Evolutionary conservation across 768 basidiomycete genomes (phyloP), one percentile per base, ranked within the genome.

Genomic region (Boletus patriciae): DNA sequence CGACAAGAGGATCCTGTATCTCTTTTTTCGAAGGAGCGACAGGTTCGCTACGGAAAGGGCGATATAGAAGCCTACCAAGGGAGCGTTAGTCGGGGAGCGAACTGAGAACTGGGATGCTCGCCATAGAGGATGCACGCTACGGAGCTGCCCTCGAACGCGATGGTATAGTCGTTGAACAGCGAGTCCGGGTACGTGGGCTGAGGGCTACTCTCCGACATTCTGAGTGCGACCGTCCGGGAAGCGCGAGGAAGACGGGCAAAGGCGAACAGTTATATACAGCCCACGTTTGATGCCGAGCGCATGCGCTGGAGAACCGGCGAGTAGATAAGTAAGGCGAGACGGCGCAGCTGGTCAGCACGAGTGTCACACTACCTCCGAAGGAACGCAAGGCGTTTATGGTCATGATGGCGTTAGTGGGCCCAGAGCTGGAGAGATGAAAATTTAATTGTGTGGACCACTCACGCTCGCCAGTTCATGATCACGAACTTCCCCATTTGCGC

Each of bases 111-210:
- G 29, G 21, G 9, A 40, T 27, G 21, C 23, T 40, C 53, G 48
- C 66, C 66, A 57, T 38, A 68, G 34, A 67, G 62, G 8, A 68
- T 48, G 2, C 59, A 59, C 10, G 61, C 64, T 2, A 68, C 21
- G 13, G 61, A 60, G 37, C 46, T 56, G 43, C 66, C 66, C 46
- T 66, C 61, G 38, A 68, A 56, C 5, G 61, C 64, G 6, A 68
- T 61, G 40, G 59, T 67, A 31, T 68, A 68, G 10, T 46, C 13
- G 38, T 45, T 57, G 59, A 61, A 61, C 40, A 63, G 18, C 16
- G 47, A 38, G 4, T 49, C 13, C 2, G 66, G 23, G 36, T 58
- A 68, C 5, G 52, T 12, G 37, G 57, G 19, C 13, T 55, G 55
- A 41, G 60, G 0, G 52, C 13, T 23, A 42, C 23, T 56, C 13